phyloP scores from a whole-genome alignment of 768 basidiomycete genomes.

The Kwoniella sp. region DNA sequence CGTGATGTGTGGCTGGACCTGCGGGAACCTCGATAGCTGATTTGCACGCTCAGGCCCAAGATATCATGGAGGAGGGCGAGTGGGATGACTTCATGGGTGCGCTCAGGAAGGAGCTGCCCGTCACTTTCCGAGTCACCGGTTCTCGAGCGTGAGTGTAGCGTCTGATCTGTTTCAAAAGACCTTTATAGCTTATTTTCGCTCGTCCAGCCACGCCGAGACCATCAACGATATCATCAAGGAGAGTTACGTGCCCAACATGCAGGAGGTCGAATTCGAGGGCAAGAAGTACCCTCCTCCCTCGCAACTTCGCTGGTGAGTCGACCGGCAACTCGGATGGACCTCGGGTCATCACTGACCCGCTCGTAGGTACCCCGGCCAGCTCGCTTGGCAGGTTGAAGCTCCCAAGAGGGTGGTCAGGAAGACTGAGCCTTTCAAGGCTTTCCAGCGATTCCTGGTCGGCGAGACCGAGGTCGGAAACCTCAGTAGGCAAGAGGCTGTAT shows the following conservation, averaged over 20 bases:
- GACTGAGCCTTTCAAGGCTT: constrained; percentile 82
- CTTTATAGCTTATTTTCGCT: constrained; percentile 52
- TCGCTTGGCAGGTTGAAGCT: constrained; percentile 95
- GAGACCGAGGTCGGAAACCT: constrained; percentile 98
- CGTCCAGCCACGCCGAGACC: constrained; percentile 58
- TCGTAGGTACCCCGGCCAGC: constrained; percentile 82
- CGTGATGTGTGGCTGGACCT: background rate
- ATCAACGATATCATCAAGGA: constrained; percentile 74
- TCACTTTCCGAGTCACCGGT: constrained; percentile 88
- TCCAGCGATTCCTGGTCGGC: constrained; percentile 92
- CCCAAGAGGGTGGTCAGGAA: constrained; percentile 83
- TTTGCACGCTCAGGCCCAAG: constrained; percentile 56
- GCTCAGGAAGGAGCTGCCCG: constrained; percentile 72
- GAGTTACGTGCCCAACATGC: constrained; percentile 71
- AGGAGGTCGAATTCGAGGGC: constrained; percentile 69
- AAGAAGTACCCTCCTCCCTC: constrained; percentile 70
- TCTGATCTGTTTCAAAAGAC: no score
- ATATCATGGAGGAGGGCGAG: constrained; percentile 66
- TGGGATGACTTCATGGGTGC: constrained; percentile 69
- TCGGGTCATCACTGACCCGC: no score
- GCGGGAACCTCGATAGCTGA: background rate
- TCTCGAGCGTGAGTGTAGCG: constrained; percentile 65
- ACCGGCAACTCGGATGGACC: no score
- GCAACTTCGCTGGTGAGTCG: constrained; percentile 72
- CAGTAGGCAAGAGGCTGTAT: constrained; percentile 93